Conservation (phyloP, 768 basidiomycete genomes). For the Naganishia antarctica region DNA sequence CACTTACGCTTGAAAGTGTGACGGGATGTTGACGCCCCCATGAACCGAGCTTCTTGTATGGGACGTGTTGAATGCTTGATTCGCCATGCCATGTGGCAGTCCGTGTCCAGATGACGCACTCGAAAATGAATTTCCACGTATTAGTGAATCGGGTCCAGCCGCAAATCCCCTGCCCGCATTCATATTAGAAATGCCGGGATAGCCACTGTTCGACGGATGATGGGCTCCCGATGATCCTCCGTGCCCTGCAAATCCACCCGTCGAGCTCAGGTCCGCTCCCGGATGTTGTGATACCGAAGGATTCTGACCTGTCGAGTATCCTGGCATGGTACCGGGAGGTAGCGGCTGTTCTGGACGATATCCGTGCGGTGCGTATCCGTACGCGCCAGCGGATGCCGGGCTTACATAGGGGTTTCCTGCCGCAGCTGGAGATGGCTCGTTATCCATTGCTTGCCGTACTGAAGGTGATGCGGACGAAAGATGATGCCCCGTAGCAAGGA, state of each 20-base stretch:
- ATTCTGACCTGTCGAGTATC: neutral
- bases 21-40: neutral
- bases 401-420: conserved; percentile 4
- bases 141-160: neutral
- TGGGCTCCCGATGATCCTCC: neutral
- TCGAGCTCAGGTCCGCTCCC: neutral
- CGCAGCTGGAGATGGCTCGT: neutral
- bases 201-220: neutral
- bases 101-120: conserved; percentile 13
- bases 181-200: neutral
- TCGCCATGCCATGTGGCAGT: neutral
- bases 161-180: neutral
- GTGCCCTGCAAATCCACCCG: too few relatives aligned
- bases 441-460: neutral
- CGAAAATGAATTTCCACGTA: conserved; percentile 7
- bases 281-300: neutral
- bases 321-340: neutral
- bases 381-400: conserved; percentile 2
- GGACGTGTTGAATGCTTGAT: conserved; percentile 12
- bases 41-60: conserved; percentile 2
- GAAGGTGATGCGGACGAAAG: conserved; percentile 7
- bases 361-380: neutral
- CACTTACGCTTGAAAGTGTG: conserved; percentile 2
- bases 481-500: neutral
- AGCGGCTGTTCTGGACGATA: neutral